phyloP scores from a whole-genome alignment of 2,329 filamentous ascomycete species.

The Botrytis fragariae region DNA sequence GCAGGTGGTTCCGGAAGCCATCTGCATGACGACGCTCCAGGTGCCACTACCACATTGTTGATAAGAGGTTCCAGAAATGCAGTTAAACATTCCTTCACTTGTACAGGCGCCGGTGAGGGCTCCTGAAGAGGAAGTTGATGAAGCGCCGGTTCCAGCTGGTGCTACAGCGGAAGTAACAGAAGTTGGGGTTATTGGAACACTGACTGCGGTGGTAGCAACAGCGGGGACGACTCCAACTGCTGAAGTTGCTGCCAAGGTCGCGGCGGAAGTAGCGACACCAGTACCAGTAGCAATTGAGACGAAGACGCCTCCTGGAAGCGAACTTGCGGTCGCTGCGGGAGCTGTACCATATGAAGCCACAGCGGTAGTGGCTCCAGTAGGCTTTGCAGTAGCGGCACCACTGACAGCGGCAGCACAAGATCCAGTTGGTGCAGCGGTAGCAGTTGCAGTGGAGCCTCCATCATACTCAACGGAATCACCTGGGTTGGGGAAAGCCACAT shows the following conservation, averaged over 20 bases:
- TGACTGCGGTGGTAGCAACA: slow-evolving; percentile 20
- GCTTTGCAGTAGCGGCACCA: not conserved
- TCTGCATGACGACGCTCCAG: slow-evolving; percentile 46
- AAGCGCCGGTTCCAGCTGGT: slow-evolving; percentile 27
- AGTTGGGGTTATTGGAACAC: slow-evolving; percentile 19
- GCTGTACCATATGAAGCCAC: slow-evolving; percentile 22
- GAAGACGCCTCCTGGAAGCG: slow-evolving; percentile 14
- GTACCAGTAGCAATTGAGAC: slow-evolving; percentile 1
- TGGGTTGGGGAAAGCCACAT: slow-evolving; percentile 67
- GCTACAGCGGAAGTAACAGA: slow-evolving; percentile 20
- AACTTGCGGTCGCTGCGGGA: slow-evolving; percentile 17
- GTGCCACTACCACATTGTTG: slow-evolving; percentile 54
- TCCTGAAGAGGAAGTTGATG: slow-evolving; percentile 21
- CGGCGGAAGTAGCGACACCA: slow-evolving; percentile 17
- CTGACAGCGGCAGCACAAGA: slow-evolving; percentile 36
- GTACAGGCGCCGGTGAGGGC: slow-evolving; percentile 44
- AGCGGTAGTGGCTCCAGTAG: slow-evolving; percentile 21
- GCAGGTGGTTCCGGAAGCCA: slow-evolving; percentile 50
- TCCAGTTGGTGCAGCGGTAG: slow-evolving; percentile 33
- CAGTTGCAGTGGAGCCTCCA: slow-evolving; percentile 37
- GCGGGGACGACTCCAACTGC: slow-evolving; percentile 21
- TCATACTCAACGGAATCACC: slow-evolving; percentile 56
- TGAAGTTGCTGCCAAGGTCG: slow-evolving; percentile 21
- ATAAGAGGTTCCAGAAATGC: slow-evolving; percentile 49
- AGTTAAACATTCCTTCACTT: slow-evolving; percentile 54